phyloP scores from a whole-genome alignment of 2,329 filamentous ascomycete species.

The Fusarium napiforme region DNA sequence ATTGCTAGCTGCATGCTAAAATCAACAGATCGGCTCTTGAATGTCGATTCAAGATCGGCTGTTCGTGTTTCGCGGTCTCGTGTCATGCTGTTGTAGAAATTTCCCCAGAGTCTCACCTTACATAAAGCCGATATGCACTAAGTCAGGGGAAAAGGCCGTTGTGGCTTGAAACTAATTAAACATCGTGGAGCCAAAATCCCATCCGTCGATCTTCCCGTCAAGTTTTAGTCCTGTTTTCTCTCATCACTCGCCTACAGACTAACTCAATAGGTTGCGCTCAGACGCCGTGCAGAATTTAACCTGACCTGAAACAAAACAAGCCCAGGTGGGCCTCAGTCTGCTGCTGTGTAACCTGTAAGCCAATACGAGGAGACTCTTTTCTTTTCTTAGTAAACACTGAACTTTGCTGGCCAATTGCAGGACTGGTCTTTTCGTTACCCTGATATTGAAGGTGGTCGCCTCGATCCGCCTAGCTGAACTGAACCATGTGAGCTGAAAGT shows the following conservation, averaged over 20 bases:
- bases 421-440: not conserved
- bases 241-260: not conserved
- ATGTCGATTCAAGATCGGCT: not conserved
- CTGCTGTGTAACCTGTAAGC: not conserved
- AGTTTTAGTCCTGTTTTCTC: not conserved
- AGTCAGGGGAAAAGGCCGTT: not conserved
- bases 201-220: not conserved
- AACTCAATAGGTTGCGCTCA: not conserved
- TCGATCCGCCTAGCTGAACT: not conserved
- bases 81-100: not conserved
- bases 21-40: not conserved
- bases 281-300: not conserved
- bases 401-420: not conserved
- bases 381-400: not conserved
- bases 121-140: not conserved
- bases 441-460: not conserved
- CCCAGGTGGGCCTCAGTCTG: not conserved
- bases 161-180: slow-evolving; percentile 1
- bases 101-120: not conserved
- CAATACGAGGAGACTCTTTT: not conserved
- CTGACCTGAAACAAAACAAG: not conserved
- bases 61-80: not conserved
- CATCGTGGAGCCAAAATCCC: not conserved
- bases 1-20: not conserved
- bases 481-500: not conserved